Evolutionary conservation across 2,329 filamentous ascomycete species (phyloP).

Genomic region (Xylaria multiplex): DNA sequence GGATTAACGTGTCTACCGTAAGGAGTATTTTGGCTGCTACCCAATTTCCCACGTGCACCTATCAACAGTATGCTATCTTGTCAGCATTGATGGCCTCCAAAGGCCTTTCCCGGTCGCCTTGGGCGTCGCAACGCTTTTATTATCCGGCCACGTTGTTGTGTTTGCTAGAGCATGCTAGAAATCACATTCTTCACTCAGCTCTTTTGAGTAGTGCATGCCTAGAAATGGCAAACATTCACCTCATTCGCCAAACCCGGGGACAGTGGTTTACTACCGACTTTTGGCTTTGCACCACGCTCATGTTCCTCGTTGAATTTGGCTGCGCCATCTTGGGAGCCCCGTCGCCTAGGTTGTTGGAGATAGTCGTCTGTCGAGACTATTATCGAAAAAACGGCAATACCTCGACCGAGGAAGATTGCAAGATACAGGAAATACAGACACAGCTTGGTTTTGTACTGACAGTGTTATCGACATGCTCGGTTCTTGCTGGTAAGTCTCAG

Average conservation of each 20-base stretch:
- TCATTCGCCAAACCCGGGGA: background rate
- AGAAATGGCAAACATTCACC: slow-evolving; percentile 8
- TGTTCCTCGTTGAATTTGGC: slow-evolving; percentile 32
- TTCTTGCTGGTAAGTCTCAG: slow-evolving; percentile 25
- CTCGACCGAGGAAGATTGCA: slow-evolving; percentile 12
- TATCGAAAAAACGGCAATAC: background rate
- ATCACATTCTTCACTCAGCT: background rate
- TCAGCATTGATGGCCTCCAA: slow-evolving; percentile 2
- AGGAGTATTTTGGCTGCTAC: background rate
- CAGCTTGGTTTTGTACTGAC: slow-evolving; percentile 25
- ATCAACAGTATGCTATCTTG: slow-evolving; percentile 2
- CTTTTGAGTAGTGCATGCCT: background rate
- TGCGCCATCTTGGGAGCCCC: slow-evolving; percentile 26
- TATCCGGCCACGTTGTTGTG: background rate
- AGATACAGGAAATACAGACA: slow-evolving; percentile 21
- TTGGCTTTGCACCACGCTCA: slow-evolving; percentile 26
- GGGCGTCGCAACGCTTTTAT: background rate
- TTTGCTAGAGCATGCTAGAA: background rate
- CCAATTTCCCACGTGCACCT: slow-evolving; percentile 1
- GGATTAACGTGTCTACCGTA: background rate
- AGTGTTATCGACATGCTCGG: slow-evolving; percentile 25
- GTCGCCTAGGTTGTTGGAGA: slow-evolving; percentile 28
- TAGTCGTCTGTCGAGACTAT: slow-evolving; percentile 27
- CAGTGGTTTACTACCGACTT: slow-evolving; percentile 20
- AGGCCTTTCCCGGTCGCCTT: background rate